phyloP scores from a whole-genome alignment of 768 basidiomycete genomes.

The Chalciporus pseudorubinellus region DNA sequence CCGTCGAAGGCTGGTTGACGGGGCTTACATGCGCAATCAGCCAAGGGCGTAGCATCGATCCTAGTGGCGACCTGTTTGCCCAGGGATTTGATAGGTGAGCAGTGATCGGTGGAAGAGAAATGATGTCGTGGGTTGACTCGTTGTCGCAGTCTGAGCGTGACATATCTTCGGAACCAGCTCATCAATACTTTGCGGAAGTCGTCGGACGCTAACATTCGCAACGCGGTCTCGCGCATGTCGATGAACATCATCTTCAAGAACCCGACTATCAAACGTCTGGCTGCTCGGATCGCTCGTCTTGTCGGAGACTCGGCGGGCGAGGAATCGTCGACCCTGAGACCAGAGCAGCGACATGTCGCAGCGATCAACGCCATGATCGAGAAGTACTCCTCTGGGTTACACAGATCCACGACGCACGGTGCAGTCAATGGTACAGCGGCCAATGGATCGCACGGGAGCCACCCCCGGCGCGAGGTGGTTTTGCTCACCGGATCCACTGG shows the following conservation, averaged over 20 bases:
- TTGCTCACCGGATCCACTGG: conserved; percentile 44
- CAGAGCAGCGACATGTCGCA: not conserved
- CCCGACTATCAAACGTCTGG: conserved; percentile 33
- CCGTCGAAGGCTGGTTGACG: conserved; percentile 4
- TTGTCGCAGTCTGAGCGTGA: conserved; percentile 21
- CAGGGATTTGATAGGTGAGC: conserved; percentile 36
- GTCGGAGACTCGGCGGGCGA: not conserved
- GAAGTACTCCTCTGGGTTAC: not conserved
- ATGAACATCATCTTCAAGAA: conserved; percentile 35
- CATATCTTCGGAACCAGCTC: conserved; percentile 22
- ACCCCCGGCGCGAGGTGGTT: no score
- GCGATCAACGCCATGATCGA: conserved; percentile 34
- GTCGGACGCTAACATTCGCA: conserved; percentile 18
- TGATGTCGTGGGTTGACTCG: no score
- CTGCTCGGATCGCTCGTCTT: conserved; percentile 6
- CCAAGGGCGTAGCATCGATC: not conserved
- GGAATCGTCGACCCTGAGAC: not conserved
- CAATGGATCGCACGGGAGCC: no score
- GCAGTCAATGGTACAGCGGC: no score
- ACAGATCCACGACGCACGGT: not conserved
- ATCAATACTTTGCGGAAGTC: conserved; percentile 25
- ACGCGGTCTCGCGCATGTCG: conserved; percentile 22
- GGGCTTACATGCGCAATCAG: conserved; percentile 2
- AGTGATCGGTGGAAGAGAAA: no score
- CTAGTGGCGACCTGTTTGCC: conserved; percentile 18